These are phyloP conservation scores for Cladosporium velox DNA, from an alignment of 2,329 filamentous ascomycete genomes.

Conservation along the genomic window DNA sequence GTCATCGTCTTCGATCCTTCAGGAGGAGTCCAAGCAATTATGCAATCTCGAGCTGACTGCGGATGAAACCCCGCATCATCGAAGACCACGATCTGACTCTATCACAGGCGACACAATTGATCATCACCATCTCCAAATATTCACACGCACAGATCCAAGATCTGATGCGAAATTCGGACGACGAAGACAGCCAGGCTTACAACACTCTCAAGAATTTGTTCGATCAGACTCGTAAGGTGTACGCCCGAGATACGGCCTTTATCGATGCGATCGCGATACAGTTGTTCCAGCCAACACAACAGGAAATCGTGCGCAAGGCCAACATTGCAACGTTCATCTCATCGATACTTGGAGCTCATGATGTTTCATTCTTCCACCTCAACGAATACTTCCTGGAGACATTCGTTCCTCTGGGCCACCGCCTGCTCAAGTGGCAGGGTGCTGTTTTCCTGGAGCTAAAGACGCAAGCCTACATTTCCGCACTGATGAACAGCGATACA, in stretches of 20 bases:
- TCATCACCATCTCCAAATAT: constrained; percentile 59
- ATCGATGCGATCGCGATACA: constrained; percentile 43
- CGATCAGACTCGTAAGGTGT: constrained; percentile 64
- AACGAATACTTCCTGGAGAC: constrained; percentile 65
- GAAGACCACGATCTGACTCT: neutral
- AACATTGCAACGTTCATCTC: constrained; percentile 67
- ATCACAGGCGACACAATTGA: constrained; percentile 58
- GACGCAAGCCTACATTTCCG: constrained; percentile 67
- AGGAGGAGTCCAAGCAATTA: neutral
- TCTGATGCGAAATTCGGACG: constrained; percentile 49
- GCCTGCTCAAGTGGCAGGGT: constrained; percentile 61
- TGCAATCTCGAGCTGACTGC: neutral
- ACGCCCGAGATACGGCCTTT: constrained; percentile 58
- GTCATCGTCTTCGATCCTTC: neutral
- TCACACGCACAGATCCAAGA: constrained; percentile 59
- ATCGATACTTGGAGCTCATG: constrained; percentile 61
- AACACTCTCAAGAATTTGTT: constrained; percentile 62
- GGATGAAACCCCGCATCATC: neutral
- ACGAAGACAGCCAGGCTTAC: constrained; percentile 58
- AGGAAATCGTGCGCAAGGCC: constrained; percentile 63
- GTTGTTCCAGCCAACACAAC: constrained; percentile 46
- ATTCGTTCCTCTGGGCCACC: constrained; percentile 61
- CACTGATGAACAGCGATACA: constrained; percentile 58
- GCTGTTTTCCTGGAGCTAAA: constrained; percentile 65
- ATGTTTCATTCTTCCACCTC: constrained; percentile 64